A percentile compares a stretch with the other conserved stretches of the same genome.
These are phyloP conservation scores for Aspergillus cejpii DNA, from an alignment of 2,329 filamentous ascomycete species.

Conservation along the genomic window DNA sequence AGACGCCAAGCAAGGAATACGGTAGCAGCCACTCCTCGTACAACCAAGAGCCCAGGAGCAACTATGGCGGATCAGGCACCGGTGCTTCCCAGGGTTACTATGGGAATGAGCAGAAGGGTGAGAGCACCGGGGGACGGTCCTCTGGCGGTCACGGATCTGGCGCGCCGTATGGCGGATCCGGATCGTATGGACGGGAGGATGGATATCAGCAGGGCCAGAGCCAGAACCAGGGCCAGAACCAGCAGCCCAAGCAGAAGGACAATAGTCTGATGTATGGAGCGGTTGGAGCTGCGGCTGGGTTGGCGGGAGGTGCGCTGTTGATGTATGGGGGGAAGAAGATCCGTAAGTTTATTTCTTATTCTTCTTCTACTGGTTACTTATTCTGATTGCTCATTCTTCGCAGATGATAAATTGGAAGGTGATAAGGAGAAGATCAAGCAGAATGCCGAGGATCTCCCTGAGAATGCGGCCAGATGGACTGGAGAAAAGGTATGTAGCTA, in stretches of 20 bases:
- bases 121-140: conserved; percentile 38
- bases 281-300: conserved; percentile 37
- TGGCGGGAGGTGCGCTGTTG: conserved; percentile 40
- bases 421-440: conserved; percentile 30
- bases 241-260: conserved; percentile 20
- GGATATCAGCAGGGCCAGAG: conserved; percentile 7
- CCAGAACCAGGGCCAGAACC: conserved; percentile 15
- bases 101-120: conserved; percentile 44
- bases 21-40: neutral
- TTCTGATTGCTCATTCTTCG: neutral
- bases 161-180: conserved; percentile 1
- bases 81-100: conserved; percentile 26
- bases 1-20: too few species aligned
- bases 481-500: conserved; percentile 40
- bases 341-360: conserved; percentile 31
- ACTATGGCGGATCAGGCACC: conserved; percentile 9
- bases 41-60: neutral
- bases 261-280: conserved; percentile 34
- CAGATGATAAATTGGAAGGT: conserved; percentile 32
- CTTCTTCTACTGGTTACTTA: too few species aligned
- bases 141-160: conserved; percentile 7
- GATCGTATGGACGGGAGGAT: conserved; percentile 10
- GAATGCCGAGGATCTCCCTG: conserved; percentile 37
- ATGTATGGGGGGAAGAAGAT: conserved; percentile 44
- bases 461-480: conserved; percentile 41